Conservation (phyloP, 176 grass and related monocot genomes). For the Oryza punctata region DNA sequence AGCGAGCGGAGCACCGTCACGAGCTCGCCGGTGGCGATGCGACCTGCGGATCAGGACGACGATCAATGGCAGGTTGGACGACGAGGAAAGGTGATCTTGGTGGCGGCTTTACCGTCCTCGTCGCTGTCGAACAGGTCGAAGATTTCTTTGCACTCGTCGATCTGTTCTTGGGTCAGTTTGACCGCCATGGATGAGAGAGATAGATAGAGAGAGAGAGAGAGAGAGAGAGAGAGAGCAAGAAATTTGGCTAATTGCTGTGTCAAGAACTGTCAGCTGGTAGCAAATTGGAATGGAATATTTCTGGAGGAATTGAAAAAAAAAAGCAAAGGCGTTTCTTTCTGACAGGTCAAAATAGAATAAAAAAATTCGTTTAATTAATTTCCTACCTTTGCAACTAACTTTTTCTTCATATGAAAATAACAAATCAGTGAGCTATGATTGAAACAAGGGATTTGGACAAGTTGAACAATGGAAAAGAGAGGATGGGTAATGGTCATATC, state of each 20-base stretch:
- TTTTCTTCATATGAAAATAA: background rate
- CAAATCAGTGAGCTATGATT: constrained; percentile 2
- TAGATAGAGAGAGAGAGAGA: background rate
- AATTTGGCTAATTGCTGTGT: background rate
- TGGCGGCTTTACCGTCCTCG: constrained; percentile 49
- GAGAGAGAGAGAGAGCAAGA: background rate
- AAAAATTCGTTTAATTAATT: background rate
- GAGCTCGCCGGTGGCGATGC: constrained; percentile 40
- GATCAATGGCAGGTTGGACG: too few relatives aligned
- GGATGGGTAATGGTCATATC: background rate
- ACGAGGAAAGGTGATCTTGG: background rate
- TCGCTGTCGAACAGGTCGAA: constrained; percentile 60
- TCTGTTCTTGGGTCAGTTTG: constrained; percentile 47
- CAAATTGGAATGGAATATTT: background rate
- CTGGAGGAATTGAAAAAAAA: background rate
- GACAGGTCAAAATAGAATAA: background rate
- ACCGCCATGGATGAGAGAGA: constrained; percentile 41
- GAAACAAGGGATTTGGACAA: background rate
- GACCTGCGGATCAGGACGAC: background rate
- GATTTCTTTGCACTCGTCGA: constrained; percentile 55
- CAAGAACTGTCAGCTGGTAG: background rate
- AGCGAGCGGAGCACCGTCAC: constrained; percentile 50
- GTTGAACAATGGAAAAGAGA: background rate
- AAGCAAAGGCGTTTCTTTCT: background rate
- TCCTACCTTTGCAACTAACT: background rate